Evolutionary conservation across 305 asterid genomes (phyloP), one percentile per base, ranked within the genome.

Genomic region (Solanum hybrid): DNA sequence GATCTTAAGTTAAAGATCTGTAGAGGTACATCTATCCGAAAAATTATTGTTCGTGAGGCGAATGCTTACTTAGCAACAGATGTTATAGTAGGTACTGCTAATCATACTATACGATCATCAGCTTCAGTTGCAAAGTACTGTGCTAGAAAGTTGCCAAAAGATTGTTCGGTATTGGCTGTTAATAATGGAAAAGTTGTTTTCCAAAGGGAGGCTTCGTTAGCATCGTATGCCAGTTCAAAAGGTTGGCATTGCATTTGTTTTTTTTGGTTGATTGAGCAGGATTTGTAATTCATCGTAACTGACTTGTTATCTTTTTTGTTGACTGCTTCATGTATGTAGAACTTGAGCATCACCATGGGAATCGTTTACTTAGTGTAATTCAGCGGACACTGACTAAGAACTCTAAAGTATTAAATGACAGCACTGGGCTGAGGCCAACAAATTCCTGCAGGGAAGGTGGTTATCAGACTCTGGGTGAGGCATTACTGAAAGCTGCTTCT

Each of bases 1-100:
- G 98, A 97, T 95, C 98, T 97, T 86, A 97, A 97, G 89, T 95
- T 97, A 28, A 97, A 97, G 95, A 95, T 97, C 91, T 97, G 99
- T 94, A 94, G 99, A 92, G 99, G 99, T 74, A 89, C 96, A 76
- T 96, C 99, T 4, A 77, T 94, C 76, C 89, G 94, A 16, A 94
- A 96, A 92, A 94, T 94, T 90, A 93, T 97, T 40, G 97, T 97
- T 75, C 97, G 98, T 11, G 99, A 97, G 89, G 97, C 99, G 4
- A 95, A 93, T 88, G 91, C 98, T 89, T 94, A 94, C 91, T 90
- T 79, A 39, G 99, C 99, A 1, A 92, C 95, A 22, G 95, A 94
- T 84, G 94, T 97, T 78, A 94, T 97, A 74, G 92, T 97, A 8
- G 99, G 99, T 83, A 94, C 96, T 24, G 93, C 98, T 29, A 94